Conservation (phyloP, 352 stramenopile genomes). For the Phytophthora sp. region DNA sequence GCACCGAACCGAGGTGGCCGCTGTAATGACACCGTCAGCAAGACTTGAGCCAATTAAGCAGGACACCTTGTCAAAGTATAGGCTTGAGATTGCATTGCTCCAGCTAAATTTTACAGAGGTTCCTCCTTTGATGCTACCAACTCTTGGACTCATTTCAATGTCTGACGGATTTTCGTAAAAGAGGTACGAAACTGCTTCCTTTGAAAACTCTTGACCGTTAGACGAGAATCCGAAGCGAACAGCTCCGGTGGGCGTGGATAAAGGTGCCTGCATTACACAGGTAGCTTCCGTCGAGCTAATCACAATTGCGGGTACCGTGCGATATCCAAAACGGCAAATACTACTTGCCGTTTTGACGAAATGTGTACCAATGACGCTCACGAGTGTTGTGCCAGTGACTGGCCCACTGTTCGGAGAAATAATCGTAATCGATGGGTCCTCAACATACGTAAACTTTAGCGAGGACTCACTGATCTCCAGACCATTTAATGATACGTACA, state of each 20-base stretch:
- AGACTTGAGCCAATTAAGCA: slow-evolving; percentile 32
- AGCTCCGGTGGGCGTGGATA: slow-evolving; percentile 12
- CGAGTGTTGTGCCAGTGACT: slow-evolving; percentile 27
- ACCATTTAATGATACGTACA: slow-evolving; percentile 45
- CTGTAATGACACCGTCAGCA: slow-evolving; percentile 5
- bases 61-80: slow-evolving; percentile 8
- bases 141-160: slow-evolving; percentile 18
- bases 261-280: slow-evolving; percentile 35
- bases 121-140: slow-evolving; percentile 28
- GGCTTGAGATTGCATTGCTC: neutral
- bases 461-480: slow-evolving; percentile 32
- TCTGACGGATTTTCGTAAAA: slow-evolving; percentile 35
- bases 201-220: slow-evolving; percentile 42
- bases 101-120: slow-evolving; percentile 38
- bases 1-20: slow-evolving; percentile 3
- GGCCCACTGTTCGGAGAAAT: slow-evolving; percentile 39
- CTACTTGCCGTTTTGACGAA: slow-evolving; percentile 34
- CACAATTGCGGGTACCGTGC: slow-evolving; percentile 36
- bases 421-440: slow-evolving; percentile 28
- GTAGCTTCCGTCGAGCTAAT: slow-evolving; percentile 33
- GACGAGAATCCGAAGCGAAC: slow-evolving; percentile 36
- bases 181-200: slow-evolving; percentile 27
- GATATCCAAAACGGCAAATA: slow-evolving; percentile 36
- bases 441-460: slow-evolving; percentile 35
- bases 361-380: slow-evolving; percentile 34